phyloP scores from a whole-genome alignment of 768 basidiomycete genomes.

The Galerina sulciceps region DNA sequence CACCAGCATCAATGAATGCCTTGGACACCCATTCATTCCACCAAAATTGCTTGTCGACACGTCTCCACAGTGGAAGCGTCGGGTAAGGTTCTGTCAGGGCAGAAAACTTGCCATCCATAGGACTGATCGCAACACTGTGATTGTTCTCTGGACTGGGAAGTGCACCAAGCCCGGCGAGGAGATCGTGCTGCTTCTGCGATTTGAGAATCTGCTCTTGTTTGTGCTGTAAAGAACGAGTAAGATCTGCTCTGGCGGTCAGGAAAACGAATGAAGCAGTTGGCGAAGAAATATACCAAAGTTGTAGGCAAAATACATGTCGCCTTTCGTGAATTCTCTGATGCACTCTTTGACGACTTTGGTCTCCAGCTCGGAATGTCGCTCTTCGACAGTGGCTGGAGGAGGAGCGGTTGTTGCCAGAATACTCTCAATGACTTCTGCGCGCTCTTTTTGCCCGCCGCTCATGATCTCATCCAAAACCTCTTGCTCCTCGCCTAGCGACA shows the following conservation, averaged over 20 bases:
- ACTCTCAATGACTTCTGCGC: slow-evolving; percentile 55
- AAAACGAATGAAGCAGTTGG: not conserved
- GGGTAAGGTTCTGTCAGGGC: slow-evolving; percentile 73
- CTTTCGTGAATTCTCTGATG: slow-evolving; percentile 76
- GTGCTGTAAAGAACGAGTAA: slow-evolving; percentile 82
- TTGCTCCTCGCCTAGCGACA: slow-evolving; percentile 33
- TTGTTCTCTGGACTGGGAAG: slow-evolving; percentile 35
- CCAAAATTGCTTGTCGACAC: slow-evolving; percentile 91
- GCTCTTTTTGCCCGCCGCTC: slow-evolving; percentile 47
- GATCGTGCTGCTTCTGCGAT: slow-evolving; percentile 57
- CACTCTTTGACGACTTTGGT: slow-evolving; percentile 82
- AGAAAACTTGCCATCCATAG: slow-evolving; percentile 43
- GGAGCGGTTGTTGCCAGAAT: slow-evolving; percentile 68
- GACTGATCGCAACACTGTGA: slow-evolving; percentile 17
- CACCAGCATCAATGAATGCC: slow-evolving; percentile 87
- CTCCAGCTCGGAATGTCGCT: slow-evolving; percentile 78
- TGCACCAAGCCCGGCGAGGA: slow-evolving; percentile 67
- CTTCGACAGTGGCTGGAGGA: slow-evolving; percentile 63
- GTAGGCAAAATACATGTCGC: slow-evolving; percentile 91
- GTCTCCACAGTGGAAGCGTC: slow-evolving; percentile 86
- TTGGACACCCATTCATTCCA: slow-evolving; percentile 93
- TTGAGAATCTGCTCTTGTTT: slow-evolving; percentile 71
- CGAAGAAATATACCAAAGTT: slow-evolving; percentile 63
- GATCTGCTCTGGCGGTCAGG: slow-evolving; percentile 47
- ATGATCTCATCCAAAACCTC: slow-evolving; percentile 49